Evolutionary conservation across 768 basidiomycete genomes (phyloP), one percentile per base, ranked within the genome.

Genomic region (Austroboletus eburneus): DNA sequence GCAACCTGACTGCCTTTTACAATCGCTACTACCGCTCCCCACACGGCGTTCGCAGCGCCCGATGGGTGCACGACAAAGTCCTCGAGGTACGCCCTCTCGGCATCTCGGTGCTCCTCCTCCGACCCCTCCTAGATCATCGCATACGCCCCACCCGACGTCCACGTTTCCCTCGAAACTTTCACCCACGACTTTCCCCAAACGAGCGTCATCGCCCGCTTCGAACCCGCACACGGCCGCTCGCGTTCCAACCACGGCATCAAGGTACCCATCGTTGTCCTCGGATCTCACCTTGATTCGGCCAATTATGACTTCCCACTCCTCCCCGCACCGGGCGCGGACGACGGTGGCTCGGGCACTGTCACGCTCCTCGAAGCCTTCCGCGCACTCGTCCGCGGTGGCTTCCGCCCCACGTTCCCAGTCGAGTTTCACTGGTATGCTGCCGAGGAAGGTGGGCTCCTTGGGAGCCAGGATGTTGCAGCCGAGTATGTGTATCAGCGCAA

Each of bases 391-490:
- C 74, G 77, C 22, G 75, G 83, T 30, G 78, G 81, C 59, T 90
- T 84, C 73, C 76, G 64, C 34, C 87, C 87, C 42, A 67, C 72
- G 48, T 77, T 77, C 36, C 70, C 80, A 5, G 73, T 90, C 27
- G 85, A 91, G 59, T 90, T 90, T 64, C 85, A 89, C 54, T 89
- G 86, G 88, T 91, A 88, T 60, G 83, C 86, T 42, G 86, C 81
- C 35, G 87, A 89, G 72, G 86, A 65, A 40, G 63, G 50, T 40
- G 49, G 57, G 25, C 41, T 51, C 23, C 42, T 58, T 13, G 44
- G 43, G 10, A 40, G 74, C 23, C 77, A 78, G 51, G 78, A 77
- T 5, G 69, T 82, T 45, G 78, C 75, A 3, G 68, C 70, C 22
- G 62, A 58, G 25, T 80, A 81, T 63, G 74, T 75, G 56, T 69